Percentiles rank a stretch among this genome's conserved stretches.
These are phyloP conservation scores for Cichorium intybus DNA, from an alignment of 140 eudicot species.

Conservation along the genomic window DNA sequence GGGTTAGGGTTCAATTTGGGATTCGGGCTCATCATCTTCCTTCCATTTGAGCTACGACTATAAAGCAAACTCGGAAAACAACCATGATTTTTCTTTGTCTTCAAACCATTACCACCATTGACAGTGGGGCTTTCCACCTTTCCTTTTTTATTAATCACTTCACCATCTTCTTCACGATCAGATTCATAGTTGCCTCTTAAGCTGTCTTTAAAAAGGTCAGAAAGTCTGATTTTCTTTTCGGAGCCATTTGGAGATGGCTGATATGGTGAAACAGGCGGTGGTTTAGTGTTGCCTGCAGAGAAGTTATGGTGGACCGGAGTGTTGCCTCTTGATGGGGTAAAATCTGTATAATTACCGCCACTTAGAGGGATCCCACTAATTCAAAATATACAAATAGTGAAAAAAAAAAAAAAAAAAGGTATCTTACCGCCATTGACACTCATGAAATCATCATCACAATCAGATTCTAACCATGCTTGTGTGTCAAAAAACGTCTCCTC, in stretches of 20 bases:
- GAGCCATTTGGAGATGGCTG: conserved; percentile 45
- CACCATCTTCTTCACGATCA: conserved; percentile 26
- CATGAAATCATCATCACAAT: conserved; percentile 84
- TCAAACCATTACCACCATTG: conserved; percentile 24
- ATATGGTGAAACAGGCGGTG: conserved; percentile 7
- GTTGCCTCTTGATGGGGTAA: conserved; percentile 84
- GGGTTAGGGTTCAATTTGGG: conserved; percentile 21
- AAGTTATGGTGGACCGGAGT: conserved; percentile 77
- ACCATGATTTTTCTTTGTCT: conserved; percentile 26
- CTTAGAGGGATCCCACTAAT: conserved; percentile 1
- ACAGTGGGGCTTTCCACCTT: conserved; percentile 25
- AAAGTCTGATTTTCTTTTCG: conserved; percentile 51
- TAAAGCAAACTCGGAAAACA: conserved; percentile 45
- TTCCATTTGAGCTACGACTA: conserved; percentile 45
- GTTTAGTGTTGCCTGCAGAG: conserved; percentile 34
- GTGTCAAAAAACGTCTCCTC: conserved; percentile 86
- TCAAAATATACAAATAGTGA: not conserved
- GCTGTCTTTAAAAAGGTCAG: conserved; percentile 68
- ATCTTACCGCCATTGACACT: conserved; percentile 91
- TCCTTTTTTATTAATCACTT: conserved; percentile 17
- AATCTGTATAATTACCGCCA: conserved; percentile 49
- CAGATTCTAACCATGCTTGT: conserved; percentile 90
- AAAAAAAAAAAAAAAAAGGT: not conserved
- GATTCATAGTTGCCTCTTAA: conserved; percentile 23
- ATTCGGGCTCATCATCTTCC: conserved; percentile 38